Conservation (phyloP, 805 yeast species). For the Pichia nakasei region DNA sequence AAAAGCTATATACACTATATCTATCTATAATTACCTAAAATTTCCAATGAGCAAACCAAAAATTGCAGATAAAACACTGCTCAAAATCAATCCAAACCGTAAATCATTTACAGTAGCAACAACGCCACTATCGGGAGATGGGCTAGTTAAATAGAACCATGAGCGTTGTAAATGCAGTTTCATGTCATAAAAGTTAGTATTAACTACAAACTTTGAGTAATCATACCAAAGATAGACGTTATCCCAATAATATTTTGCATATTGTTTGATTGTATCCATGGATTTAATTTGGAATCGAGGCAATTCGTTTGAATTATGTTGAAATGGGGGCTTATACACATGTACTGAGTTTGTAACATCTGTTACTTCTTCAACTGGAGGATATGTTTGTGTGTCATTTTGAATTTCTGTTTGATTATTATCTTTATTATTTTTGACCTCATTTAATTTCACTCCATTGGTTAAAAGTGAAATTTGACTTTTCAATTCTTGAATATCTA, state of each 20-base stretch:
- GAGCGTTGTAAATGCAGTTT: not conserved
- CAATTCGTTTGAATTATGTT: not conserved
- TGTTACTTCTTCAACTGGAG: too few species aligned
- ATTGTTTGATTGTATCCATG: not conserved
- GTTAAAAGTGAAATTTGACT: constrained; percentile 10
- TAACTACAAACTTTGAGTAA: not conserved
- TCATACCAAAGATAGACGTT: not conserved
- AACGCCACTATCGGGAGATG: not conserved
- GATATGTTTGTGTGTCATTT: not conserved
- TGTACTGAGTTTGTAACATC: too few species aligned
- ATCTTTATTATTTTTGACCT: too few species aligned
- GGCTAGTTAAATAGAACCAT: not conserved
- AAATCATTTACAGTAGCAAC: not conserved
- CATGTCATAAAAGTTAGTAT: too few species aligned
- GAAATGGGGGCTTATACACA: not conserved
- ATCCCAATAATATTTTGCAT: not conserved
- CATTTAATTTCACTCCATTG: not conserved
- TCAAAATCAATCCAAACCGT: not conserved
- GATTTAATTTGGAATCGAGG: not conserved
- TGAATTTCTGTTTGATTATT: too few species aligned
- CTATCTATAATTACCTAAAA: too few species aligned
- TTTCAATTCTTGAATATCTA: constrained; percentile 13
- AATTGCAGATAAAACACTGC: not conserved
- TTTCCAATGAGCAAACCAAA: not conserved
- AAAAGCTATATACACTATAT: too few species aligned